Percentiles rank a stretch among this genome's conserved stretches.
Evolutionary conservation across 805 yeast species (phyloP).

Genomic region (Tetrapisispora fleetii): DNA sequence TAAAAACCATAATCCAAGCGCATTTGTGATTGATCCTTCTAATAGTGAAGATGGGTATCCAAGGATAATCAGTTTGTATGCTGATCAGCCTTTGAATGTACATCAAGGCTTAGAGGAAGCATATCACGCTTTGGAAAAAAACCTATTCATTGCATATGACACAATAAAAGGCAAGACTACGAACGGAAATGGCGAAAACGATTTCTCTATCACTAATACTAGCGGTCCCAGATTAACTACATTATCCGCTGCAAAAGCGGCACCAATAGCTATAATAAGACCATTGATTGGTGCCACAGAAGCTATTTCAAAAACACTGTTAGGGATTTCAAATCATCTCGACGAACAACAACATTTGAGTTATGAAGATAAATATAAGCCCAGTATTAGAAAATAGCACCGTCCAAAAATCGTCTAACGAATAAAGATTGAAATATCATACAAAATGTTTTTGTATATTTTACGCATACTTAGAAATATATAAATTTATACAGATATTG

Average conservation of each 20-base stretch:
- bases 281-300: slow-evolving; percentile 92
- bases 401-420: background rate
- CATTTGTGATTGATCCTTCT: slow-evolving; percentile 21
- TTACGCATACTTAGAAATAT: too few species aligned
- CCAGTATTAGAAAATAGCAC: background rate
- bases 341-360: slow-evolving; percentile 54
- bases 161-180: slow-evolving; percentile 36
- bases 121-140: slow-evolving; percentile 58
- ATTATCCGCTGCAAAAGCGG: slow-evolving; percentile 55
- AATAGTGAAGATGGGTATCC: slow-evolving; percentile 15
- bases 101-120: slow-evolving; percentile 72
- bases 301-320: slow-evolving; percentile 69
- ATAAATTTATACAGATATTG: too few species aligned
- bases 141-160: slow-evolving; percentile 53
- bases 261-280: slow-evolving; percentile 71
- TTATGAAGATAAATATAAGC: slow-evolving; percentile 57
- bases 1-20: slow-evolving; percentile 22
- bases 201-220: slow-evolving; percentile 2
- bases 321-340: slow-evolving; percentile 75
- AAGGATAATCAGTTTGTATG: slow-evolving; percentile 57
- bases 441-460: too few species aligned
- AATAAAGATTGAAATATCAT: too few species aligned
- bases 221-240: slow-evolving; percentile 61
- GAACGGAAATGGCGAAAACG: background rate
- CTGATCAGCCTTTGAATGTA: slow-evolving; percentile 69